These are phyloP conservation scores for Cutaneotrichosporon cyanovorans DNA, from an alignment of 1,284 basidiomycete species.

Conservation along the genomic window DNA sequence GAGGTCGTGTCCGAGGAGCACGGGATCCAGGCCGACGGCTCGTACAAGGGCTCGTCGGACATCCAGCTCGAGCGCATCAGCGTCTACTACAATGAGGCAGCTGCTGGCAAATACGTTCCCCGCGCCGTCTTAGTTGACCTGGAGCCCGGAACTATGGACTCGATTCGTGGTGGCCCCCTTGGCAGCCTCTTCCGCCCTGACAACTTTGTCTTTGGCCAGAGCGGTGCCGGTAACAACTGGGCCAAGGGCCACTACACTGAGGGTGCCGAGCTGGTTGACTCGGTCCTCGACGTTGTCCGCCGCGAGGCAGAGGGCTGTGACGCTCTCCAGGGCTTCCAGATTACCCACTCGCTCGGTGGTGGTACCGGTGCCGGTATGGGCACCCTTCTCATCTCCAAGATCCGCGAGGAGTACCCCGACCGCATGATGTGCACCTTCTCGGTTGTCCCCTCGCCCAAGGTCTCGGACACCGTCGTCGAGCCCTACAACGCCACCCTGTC, in stretches of 20 bases:
- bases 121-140: slow-evolving; percentile 91
- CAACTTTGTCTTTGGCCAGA: slow-evolving; percentile 55
- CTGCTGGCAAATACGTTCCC: slow-evolving; percentile 86
- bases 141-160: slow-evolving; percentile 96
- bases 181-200: slow-evolving; percentile 53
- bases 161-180: slow-evolving; percentile 62
- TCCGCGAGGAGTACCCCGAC: slow-evolving; percentile 57
- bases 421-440: slow-evolving; percentile 60
- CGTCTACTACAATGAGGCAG: slow-evolving; percentile 90
- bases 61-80: slow-evolving; percentile 96
- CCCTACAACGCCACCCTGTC: slow-evolving; percentile 59
- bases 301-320: slow-evolving; percentile 55
- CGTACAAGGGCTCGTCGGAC: slow-evolving; percentile 87
- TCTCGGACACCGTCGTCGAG: slow-evolving; percentile 56
- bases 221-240: slow-evolving; percentile 55
- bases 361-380: slow-evolving; percentile 60
- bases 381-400: slow-evolving; percentile 57
- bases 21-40: slow-evolving; percentile 84
- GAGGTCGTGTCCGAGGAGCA: slow-evolving; percentile 84
- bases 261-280: slow-evolving; percentile 54
- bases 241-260: slow-evolving; percentile 53
- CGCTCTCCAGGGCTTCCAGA: slow-evolving; percentile 56
- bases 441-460: slow-evolving; percentile 56
- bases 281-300: slow-evolving; percentile 54
- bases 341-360: slow-evolving; percentile 57